Conservation (phyloP, 108 stramenopile genomes). For the Skeletonema marinoi region DNA sequence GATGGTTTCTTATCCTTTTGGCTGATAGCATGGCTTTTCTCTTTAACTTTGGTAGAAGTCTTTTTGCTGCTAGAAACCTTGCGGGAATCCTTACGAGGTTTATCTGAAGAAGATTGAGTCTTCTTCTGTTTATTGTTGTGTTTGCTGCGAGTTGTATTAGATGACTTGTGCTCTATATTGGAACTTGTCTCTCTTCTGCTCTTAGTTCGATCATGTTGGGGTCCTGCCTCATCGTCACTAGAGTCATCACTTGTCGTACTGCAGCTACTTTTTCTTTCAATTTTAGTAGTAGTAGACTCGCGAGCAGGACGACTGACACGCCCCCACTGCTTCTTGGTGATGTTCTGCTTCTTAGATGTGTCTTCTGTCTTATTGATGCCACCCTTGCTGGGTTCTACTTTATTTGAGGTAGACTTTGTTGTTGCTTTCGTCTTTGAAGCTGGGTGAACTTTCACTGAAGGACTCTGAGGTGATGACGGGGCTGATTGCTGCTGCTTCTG, state of each 20-base stretch:
- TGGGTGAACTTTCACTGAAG: neutral
- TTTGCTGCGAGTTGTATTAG: neutral
- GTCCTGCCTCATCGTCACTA: constrained; percentile 5
- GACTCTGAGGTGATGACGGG: neutral
- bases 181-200: neutral
- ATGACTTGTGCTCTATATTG: neutral
- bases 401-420: neutral
- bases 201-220: neutral
- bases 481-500: neutral
- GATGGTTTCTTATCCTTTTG: neutral
- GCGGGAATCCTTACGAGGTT: neutral
- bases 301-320: constrained; percentile 7
- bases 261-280: neutral
- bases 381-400: neutral
- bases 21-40: neutral
- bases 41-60: neutral
- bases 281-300: neutral
- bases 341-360: neutral
- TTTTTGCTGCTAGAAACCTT: constrained; percentile 1
- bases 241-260: constrained; percentile 38
- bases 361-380: neutral
- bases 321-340: constrained; percentile 27
- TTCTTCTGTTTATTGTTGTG: neutral
- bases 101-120: neutral
- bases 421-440: neutral